phyloP scores from a whole-genome alignment of 1,284 basidiomycete genomes.

The Phenoliferia sp. region DNA sequence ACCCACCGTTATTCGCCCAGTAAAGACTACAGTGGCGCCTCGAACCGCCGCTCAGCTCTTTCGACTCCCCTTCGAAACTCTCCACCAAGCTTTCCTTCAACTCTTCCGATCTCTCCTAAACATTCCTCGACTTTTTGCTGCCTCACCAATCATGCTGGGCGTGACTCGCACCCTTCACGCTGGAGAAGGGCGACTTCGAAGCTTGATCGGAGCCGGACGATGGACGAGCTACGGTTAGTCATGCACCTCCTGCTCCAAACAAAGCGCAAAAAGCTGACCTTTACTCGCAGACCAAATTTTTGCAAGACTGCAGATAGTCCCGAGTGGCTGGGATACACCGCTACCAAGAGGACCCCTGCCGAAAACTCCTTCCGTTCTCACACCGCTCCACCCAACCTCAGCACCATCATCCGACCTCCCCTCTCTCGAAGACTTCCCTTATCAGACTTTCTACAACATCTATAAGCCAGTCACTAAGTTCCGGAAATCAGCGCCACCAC shows the following conservation, averaged over 20 bases:
- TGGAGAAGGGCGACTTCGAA: constrained; percentile 16
- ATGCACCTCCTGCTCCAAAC: background rate
- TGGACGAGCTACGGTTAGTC: constrained; percentile 37
- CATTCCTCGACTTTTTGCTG: background rate
- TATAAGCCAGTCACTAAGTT: constrained; percentile 86
- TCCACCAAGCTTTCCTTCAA: constrained; percentile 3
- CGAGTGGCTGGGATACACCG: constrained; percentile 52
- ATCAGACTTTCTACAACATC: constrained; percentile 80
- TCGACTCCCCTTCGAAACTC: background rate
- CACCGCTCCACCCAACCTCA: constrained; percentile 29
- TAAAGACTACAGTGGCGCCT: background rate
- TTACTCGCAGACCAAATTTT: constrained; percentile 51
- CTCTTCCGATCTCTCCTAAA: background rate
- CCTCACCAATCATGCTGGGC: background rate
- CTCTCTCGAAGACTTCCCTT: constrained; percentile 52
- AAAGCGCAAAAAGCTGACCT: background rate
- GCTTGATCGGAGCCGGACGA: constrained; percentile 17
- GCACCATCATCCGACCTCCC: constrained; percentile 8
- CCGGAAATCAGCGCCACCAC: constrained; percentile 69
- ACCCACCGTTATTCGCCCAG: background rate
- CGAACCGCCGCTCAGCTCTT: background rate
- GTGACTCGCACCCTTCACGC: constrained; percentile 8
- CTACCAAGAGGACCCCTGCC: constrained; percentile 47
- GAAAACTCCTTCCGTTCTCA: constrained; percentile 18
- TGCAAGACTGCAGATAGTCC: constrained; percentile 66